Conservation (phyloP, 495 filamentous ascomycete species). For the Hyaloscypha bicolor region DNA sequence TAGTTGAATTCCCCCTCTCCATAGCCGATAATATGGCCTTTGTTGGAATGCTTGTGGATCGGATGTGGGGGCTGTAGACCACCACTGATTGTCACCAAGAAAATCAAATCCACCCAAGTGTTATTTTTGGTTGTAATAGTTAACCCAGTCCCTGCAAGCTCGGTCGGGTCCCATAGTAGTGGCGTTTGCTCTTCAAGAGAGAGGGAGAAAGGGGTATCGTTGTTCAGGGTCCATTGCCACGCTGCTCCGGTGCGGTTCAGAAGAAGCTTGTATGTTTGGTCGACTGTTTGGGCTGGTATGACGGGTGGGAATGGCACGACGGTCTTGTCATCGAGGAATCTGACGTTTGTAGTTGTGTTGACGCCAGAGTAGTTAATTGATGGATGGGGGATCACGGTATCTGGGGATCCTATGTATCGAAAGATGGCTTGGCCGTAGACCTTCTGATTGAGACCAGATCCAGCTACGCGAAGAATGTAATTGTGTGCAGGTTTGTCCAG, state of each 20-base stretch:
- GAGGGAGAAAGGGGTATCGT: slow-evolving; percentile 33
- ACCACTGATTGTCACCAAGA: slow-evolving; percentile 36
- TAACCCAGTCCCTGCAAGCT: slow-evolving; percentile 38
- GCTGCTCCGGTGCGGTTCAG: slow-evolving; percentile 43
- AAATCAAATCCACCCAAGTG: slow-evolving; percentile 60
- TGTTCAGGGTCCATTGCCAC: slow-evolving; percentile 52
- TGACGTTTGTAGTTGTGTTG: slow-evolving; percentile 39
- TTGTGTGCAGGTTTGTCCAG: slow-evolving; percentile 37
- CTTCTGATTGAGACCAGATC: slow-evolving; percentile 39
- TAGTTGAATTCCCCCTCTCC: slow-evolving; percentile 53
- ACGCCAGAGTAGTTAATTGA: slow-evolving; percentile 46
- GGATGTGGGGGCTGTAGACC: slow-evolving; percentile 52
- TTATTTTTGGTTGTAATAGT: slow-evolving; percentile 49
- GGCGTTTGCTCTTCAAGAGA: slow-evolving; percentile 39
- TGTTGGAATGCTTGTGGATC: slow-evolving; percentile 67
- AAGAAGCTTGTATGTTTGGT: slow-evolving; percentile 43
- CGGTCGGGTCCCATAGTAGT: slow-evolving; percentile 48
- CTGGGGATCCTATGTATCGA: slow-evolving; percentile 37
- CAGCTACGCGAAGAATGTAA: slow-evolving; percentile 45
- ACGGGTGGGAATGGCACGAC: slow-evolving; percentile 46
- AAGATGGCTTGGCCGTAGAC: slow-evolving; percentile 39
- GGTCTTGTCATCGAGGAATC: slow-evolving; percentile 38
- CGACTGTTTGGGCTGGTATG: slow-evolving; percentile 42
- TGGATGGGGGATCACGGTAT: slow-evolving; percentile 34
- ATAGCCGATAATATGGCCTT: slow-evolving; percentile 56